Percentiles rank a stretch among this genome's conserved stretches.
These are phyloP conservation scores for Phytophthora podocarpi DNA, from an alignment of 352 stramenopile genomes.

Conservation along the genomic window DNA sequence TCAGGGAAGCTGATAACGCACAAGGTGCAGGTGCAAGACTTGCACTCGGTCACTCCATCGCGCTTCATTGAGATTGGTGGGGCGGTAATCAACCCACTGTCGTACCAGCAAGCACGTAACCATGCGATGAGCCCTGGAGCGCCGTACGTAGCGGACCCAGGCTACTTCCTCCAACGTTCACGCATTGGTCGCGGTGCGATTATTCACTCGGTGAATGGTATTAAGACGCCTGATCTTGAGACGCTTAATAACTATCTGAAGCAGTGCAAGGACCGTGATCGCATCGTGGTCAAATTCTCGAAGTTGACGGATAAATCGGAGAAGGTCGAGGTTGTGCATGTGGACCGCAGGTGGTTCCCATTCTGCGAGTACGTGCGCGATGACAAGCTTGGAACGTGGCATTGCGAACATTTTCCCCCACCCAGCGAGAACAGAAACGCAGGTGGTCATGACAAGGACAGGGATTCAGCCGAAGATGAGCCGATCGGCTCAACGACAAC, in stretches of 20 bases:
- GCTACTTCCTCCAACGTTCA: slow-evolving; percentile 91
- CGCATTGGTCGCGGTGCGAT: slow-evolving; percentile 84
- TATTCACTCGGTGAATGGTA: slow-evolving; percentile 88
- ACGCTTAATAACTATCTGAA: slow-evolving; percentile 81
- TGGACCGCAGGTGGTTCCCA: slow-evolving; percentile 93
- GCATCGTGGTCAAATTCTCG: slow-evolving; percentile 87
- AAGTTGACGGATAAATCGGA: slow-evolving; percentile 78
- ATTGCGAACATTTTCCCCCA: slow-evolving; percentile 68
- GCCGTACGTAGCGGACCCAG: slow-evolving; percentile 86
- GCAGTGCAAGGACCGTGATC: slow-evolving; percentile 77
- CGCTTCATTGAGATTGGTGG: slow-evolving; percentile 88
- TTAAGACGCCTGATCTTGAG: slow-evolving; percentile 85
- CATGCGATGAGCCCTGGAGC: slow-evolving; percentile 67
- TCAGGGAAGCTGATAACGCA: slow-evolving; percentile 70
- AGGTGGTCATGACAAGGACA: slow-evolving; percentile 1
- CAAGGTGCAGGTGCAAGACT: slow-evolving; percentile 78
- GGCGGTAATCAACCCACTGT: slow-evolving; percentile 89
- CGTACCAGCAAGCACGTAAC: slow-evolving; percentile 91
- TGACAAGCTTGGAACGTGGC: slow-evolving; percentile 80
- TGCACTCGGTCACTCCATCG: slow-evolving; percentile 86
- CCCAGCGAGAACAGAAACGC: slow-evolving; percentile 1
- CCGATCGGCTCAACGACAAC: slow-evolving; percentile 80
- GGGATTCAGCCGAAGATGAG: slow-evolving; percentile 22
- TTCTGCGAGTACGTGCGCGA: slow-evolving; percentile 85
- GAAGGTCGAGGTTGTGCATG: slow-evolving; percentile 85